Evolutionary conservation across 441 rosid species (phyloP).

Genomic region (Jatropha multifida): DNA sequence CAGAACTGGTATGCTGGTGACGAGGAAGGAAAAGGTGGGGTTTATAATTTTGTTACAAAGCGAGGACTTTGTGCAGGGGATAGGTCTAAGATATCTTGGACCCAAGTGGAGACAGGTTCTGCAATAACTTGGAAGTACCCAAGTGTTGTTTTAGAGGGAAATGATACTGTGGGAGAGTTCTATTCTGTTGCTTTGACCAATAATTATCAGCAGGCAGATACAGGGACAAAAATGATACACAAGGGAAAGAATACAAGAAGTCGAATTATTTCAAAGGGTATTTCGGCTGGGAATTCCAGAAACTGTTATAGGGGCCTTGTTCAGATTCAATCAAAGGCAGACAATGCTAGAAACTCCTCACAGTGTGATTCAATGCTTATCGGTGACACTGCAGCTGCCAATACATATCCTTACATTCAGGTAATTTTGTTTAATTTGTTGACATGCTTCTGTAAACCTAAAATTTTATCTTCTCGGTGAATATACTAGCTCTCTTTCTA

Average conservation of each 20-base stretch:
- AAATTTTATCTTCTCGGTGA: neutral
- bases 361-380: constrained; percentile 97
- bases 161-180: constrained; percentile 80
- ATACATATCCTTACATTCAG: constrained; percentile 98
- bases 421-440: constrained; percentile 27
- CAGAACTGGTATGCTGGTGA: constrained; percentile 98
- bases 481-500: neutral
- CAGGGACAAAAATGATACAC: constrained; percentile 96
- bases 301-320: constrained; percentile 97
- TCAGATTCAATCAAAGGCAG: constrained; percentile 88
- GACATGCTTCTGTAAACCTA: neutral
- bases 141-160: constrained; percentile 85
- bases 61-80: constrained; percentile 82
- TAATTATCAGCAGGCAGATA: constrained; percentile 93
- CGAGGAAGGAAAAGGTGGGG: constrained; percentile 85
- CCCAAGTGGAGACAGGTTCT: constrained; percentile 95
- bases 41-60: constrained; percentile 91
- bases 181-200: constrained; percentile 94
- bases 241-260: constrained; percentile 89
- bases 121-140: constrained; percentile 98
- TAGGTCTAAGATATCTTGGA: constrained; percentile 91
- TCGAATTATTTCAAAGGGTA: constrained; percentile 94
- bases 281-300: constrained; percentile 75
- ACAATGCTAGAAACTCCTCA: constrained; percentile 82
- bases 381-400: constrained; percentile 94